Base-by-base conservation (phyloP, 257 asterid species). In the Solanum paucissectum region DNA sequence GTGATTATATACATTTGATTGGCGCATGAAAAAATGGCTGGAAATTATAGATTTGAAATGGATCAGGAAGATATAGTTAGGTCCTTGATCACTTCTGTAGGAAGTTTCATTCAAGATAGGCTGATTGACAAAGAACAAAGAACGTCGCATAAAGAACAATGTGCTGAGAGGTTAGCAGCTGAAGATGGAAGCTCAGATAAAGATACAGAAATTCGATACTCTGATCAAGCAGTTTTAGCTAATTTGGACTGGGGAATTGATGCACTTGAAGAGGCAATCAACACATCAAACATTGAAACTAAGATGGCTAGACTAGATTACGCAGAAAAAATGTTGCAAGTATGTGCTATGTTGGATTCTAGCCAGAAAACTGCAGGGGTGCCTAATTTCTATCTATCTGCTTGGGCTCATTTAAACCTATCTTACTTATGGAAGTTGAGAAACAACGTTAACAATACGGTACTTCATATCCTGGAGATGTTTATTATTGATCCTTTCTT, bases 181-280 rank as follows among this genome's bases (percentile, higher is more conserved):
- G 97, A 91, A 87, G 91, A 94, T 73, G 94, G 88, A 62, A 92
- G 91, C 77, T 85, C 91, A 2, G 88, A 90, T 58, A 89, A 90
- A 58, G 92, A 84, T 18, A 64, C 86, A 0, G 96, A 93, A 87
- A 92, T 95, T 62, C 75, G 93, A 34, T 95, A 94, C 93, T 94
- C 98, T 2, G 98, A 95, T 83, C 98, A 95, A 86, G 98, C 98
- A 6, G 95, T 95, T 37, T 84, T 95, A 52, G 98, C 98, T 1
- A 95, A 95, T 88, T 91, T 95, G 2, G 98, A 95, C 76, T 94
- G 98, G 98, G 98, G 98, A 33, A 95, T 94, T 10, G 98, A 94
- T 66, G 98, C 98, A 5, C 94, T 95, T 16, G 98, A 95, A 84
- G 98, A 94, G 86, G 97, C 98, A 68, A 94, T 95, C 42, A 89